Base-by-base conservation (phyloP, 768 basidiomycete genomes). In the Dioszegia aurantiaca region DNA sequence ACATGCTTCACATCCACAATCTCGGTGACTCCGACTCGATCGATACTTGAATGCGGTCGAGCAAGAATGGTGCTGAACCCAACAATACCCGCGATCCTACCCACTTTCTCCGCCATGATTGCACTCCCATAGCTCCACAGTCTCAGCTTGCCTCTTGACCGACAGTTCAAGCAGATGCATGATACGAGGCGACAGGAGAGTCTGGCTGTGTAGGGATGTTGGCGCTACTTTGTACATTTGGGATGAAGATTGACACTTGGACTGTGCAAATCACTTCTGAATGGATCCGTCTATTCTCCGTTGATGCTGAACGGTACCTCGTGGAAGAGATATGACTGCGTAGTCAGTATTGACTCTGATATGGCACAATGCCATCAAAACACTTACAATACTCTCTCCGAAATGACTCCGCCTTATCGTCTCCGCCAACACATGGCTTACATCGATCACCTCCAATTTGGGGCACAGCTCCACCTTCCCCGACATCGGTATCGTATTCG, bases 351-450 rank as follows among this genome's bases (percentile, higher is more conserved):
- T 14, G 2, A 17, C 5, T 23, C 23, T n/a, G 16, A 55, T 30
- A 43, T 27, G 24, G 19, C n/a, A 44, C 27, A 19, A 43, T 53
- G 33, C 19, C 12, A 12, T 5, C 48, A 56, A 6, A 19, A n/a
- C n/a, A 74, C 75, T 69, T 54, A 76, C 75, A n/a, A 76, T 68
- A 33, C 68, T 70, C 58, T 76, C 75, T 52, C 75, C 75, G 37
- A 76, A 76, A 56, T 76, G 75, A 64, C 71, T 74, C 60, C 94
- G 82, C 40, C 95, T 86, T 55, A 99, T 95, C 65, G 89, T 91
- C 80, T 99, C 95, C 4, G 95, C 89, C 64, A 99, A 86, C 36
- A 89, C 90, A 26, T 89, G 84, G 71, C 86, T 88, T 69, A 98
- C 84, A 77, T 99, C 95, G 68, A 99, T 84, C 8, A 87, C 86